Conservation (phyloP, 2,329 filamentous ascomycete species). For the Aulographum hederae region DNA sequence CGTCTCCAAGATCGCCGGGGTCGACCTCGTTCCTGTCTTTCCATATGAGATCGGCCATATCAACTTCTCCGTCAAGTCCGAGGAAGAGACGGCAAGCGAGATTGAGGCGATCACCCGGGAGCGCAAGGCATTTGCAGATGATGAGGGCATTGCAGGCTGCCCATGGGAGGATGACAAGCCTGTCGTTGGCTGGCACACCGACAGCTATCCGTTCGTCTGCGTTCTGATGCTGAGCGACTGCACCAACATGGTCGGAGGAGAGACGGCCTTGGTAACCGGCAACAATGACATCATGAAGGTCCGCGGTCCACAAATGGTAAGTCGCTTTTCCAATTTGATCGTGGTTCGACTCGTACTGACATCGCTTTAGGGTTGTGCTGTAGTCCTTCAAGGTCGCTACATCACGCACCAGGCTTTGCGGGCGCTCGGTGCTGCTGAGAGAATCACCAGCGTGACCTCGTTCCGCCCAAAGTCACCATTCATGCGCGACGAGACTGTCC, state of each 20-base stretch:
- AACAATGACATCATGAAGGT: conserved; percentile 38
- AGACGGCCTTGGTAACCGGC: conserved; percentile 40
- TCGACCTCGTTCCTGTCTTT: conserved; percentile 37
- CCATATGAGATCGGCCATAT: conserved; percentile 41
- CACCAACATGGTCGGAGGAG: conserved; percentile 42
- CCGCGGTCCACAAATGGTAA: conserved; percentile 40
- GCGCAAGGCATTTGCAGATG: conserved; percentile 16
- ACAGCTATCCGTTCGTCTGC: conserved; percentile 51
- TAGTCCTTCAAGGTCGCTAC: conserved; percentile 49
- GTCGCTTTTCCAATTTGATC: conserved; percentile 7
- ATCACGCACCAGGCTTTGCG: conserved; percentile 46
- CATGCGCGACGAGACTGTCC: conserved; percentile 39
- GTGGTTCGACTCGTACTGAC: not conserved
- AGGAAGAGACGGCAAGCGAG: conserved; percentile 26
- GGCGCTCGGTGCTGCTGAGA: conserved; percentile 38
- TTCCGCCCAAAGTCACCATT: conserved; percentile 40
- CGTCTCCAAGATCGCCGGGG: conserved; percentile 37
- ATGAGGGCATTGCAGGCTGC: conserved; percentile 24
- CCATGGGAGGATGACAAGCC: conserved; percentile 31
- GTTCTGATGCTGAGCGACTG: conserved; percentile 51
- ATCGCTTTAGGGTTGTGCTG: conserved; percentile 34
- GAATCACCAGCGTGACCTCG: conserved; percentile 48
- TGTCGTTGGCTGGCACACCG: conserved; percentile 44
- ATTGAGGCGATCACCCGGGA: conserved; percentile 20
- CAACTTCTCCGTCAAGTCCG: conserved; percentile 35